Conservation (phyloP, 2,329 filamentous ascomycete genomes). For the Ceratocystis papillata region DNA sequence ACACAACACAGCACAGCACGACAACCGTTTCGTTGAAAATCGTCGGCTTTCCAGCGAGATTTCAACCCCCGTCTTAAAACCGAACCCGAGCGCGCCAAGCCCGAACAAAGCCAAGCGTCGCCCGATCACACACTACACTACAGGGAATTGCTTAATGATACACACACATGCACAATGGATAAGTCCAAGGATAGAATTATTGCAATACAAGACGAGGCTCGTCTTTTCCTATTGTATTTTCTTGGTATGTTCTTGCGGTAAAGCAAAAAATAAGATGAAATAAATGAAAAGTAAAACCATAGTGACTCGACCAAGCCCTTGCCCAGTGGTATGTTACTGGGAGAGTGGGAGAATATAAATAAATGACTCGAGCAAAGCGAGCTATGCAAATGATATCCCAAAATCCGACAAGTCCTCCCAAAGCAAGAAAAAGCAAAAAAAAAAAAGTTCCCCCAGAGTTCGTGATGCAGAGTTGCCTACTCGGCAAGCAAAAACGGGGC, state of each 20-base stretch:
- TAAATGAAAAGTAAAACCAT: conserved; percentile 1
- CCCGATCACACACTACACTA: neutral
- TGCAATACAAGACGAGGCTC: too few relatives aligned
- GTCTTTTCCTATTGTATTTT: neutral
- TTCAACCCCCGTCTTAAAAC: neutral
- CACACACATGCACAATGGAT: too few relatives aligned
- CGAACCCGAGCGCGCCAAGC: neutral
- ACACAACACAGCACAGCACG: too few relatives aligned
- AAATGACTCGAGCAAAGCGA: neutral
- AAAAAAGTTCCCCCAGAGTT: neutral
- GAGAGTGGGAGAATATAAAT: conserved; percentile 16
- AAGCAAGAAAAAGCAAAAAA: conserved; percentile 16
- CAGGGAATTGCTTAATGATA: neutral
- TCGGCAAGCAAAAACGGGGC: neutral
- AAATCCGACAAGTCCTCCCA: conserved; percentile 4
- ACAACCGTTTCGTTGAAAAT: too few relatives aligned
- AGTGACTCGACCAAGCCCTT: conserved; percentile 1
- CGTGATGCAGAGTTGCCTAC: neutral
- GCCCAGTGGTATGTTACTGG: neutral
- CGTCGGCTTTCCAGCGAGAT: neutral
- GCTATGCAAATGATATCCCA: conserved; percentile 14
- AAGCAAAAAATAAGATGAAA: conserved; percentile 10
- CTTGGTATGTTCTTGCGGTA: neutral
- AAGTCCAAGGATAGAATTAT: too few relatives aligned
- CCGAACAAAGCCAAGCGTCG: neutral